These are phyloP conservation scores for Tillandsia fasciculata DNA, from an alignment of 176 grass and related monocot genomes.

Conservation along the genomic window DNA sequence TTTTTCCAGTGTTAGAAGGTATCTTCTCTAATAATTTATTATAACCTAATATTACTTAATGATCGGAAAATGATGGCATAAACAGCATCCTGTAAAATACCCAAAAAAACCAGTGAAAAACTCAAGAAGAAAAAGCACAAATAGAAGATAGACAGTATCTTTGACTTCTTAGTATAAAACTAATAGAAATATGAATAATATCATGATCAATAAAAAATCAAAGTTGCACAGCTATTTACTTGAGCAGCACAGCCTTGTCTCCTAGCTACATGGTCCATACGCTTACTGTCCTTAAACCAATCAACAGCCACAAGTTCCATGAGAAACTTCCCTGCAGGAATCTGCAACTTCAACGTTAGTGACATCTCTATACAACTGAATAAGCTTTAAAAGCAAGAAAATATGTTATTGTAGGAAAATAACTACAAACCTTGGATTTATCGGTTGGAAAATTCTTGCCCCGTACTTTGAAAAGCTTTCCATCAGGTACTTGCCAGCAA, in stretches of 20 bases:
- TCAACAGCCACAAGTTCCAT: constrained; percentile 75
- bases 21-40: too few species aligned
- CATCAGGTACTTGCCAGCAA: constrained; percentile 73
- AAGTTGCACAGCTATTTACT: constrained; percentile 20
- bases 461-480: constrained; percentile 88
- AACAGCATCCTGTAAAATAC: too few species aligned
- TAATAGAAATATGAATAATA: background rate
- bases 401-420: constrained; percentile 4
- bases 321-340: constrained; percentile 71
- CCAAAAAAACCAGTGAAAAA: too few species aligned
- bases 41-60: too few species aligned
- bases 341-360: constrained; percentile 35
- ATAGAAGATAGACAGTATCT: background rate
- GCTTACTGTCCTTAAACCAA: constrained; percentile 64
- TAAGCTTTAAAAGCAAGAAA: constrained; percentile 17
- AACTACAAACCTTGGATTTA: constrained; percentile 72
- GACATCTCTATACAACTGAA: constrained; percentile 9
- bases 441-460: constrained; percentile 74
- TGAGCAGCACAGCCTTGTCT: constrained; percentile 55
- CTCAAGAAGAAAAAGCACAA: too few species aligned
- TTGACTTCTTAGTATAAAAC: background rate
- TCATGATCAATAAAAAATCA: background rate
- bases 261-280: constrained; percentile 89
- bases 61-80: too few species aligned
- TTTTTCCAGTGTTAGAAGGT: too few species aligned